These are phyloP conservation scores for Metschnikowia chrysomelidarum DNA, from an alignment of 805 yeast genomes.

Conservation along the genomic window DNA sequence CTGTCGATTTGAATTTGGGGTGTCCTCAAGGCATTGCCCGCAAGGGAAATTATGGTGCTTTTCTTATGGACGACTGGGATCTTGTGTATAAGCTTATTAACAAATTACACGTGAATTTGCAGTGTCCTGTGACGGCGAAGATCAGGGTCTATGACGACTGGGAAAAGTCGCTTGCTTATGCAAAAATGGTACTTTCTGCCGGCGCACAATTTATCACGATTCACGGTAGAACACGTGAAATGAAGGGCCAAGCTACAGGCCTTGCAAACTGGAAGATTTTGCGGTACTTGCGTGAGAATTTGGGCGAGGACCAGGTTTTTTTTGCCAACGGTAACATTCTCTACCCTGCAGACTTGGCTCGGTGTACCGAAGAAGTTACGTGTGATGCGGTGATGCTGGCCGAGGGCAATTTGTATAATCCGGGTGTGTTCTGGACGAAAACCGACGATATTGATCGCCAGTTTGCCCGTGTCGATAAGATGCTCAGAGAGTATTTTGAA, in stretches of 20 bases:
- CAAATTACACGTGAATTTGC: slow-evolving; percentile 69
- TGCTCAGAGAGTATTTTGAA: slow-evolving; percentile 85
- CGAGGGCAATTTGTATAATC: slow-evolving; percentile 91
- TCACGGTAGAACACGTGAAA: slow-evolving; percentile 94
- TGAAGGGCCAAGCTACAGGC: slow-evolving; percentile 97
- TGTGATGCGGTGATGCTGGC: slow-evolving; percentile 98
- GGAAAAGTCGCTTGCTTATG: slow-evolving; percentile 81
- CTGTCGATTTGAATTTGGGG: slow-evolving; percentile 92
- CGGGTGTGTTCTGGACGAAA: slow-evolving; percentile 76
- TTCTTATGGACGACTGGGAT: slow-evolving; percentile 96
- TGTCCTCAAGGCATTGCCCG: slow-evolving; percentile 98
- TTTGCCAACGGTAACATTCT: slow-evolving; percentile 95
- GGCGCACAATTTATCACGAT: slow-evolving; percentile 96
- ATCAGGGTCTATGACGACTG: slow-evolving; percentile 85
- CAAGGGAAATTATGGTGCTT: slow-evolving; percentile 94
- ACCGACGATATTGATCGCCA: slow-evolving; percentile 54
- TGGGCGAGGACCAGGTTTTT: slow-evolving; percentile 78
- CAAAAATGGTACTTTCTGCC: slow-evolving; percentile 81
- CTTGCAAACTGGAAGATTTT: slow-evolving; percentile 90
- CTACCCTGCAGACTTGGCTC: slow-evolving; percentile 76
- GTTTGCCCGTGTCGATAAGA: slow-evolving; percentile 81
- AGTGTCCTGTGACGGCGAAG: slow-evolving; percentile 92
- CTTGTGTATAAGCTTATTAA: slow-evolving; percentile 68
- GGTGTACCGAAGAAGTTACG: slow-evolving; percentile 60
- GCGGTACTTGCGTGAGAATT: slow-evolving; percentile 69